Evolutionary conservation across 192 early-diverging fungal species (phyloP).

Genomic region (Coemansia sp.): DNA sequence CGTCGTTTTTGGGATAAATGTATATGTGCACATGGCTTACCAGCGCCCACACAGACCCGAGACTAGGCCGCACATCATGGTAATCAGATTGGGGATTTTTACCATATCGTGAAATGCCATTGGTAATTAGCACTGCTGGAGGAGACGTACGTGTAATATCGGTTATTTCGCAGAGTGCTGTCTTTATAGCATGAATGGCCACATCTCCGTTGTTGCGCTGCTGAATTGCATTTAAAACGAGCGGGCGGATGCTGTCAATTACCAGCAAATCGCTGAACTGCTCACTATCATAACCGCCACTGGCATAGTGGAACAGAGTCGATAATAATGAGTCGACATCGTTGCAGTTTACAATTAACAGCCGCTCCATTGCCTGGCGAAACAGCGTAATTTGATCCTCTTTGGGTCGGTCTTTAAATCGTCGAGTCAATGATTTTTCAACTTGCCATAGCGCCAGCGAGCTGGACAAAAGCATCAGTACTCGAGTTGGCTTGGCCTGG

Average conservation of each 20-base stretch:
- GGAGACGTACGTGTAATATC: not conserved
- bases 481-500: slow-evolving; percentile 7
- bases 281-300: not conserved
- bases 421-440: slow-evolving; percentile 10
- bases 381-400: slow-evolving; percentile 4
- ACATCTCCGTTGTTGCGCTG: slow-evolving; percentile 16
- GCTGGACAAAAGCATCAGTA: slow-evolving; percentile 31
- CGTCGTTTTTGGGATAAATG: slow-evolving; percentile 4
- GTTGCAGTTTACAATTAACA: slow-evolving; percentile 33
- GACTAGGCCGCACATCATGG: slow-evolving; percentile 27
- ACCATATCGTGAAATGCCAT: slow-evolving; percentile 22
- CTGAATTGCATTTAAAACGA: slow-evolving; percentile 24
- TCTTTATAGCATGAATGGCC: slow-evolving; percentile 28
- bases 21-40: slow-evolving; percentile 36
- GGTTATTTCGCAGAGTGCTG: slow-evolving; percentile 25
- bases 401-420: slow-evolving; percentile 5
- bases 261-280: slow-evolving; percentile 25
- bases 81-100: not conserved
- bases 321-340: slow-evolving; percentile 28
- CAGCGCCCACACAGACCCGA: slow-evolving; percentile 30
- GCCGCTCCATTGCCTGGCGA: slow-evolving; percentile 25
- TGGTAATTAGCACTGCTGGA: slow-evolving; percentile 26
- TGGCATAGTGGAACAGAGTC: slow-evolving; percentile 37
- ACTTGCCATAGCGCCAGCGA: slow-evolving; percentile 32
- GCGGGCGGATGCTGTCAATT: slow-evolving; percentile 41